phyloP scores from a whole-genome alignment of 495 filamentous ascomycete species.

The Mytilinidion resinicola region DNA sequence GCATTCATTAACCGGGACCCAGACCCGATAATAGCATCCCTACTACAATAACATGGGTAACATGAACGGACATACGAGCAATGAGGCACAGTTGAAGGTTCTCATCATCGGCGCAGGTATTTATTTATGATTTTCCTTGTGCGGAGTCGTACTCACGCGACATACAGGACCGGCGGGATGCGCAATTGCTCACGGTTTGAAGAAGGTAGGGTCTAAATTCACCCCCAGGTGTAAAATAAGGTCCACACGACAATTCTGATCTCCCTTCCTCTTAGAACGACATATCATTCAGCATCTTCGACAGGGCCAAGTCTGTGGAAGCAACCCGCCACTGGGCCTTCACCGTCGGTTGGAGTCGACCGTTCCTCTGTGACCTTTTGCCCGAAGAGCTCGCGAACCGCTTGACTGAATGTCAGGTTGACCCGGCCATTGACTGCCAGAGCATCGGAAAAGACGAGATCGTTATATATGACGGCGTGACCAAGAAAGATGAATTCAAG shows the following conservation, averaged over 20 bases:
- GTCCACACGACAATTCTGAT: background rate
- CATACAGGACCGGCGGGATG: conserved; percentile 14
- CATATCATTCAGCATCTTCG: conserved; percentile 15
- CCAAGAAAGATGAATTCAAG: conserved; percentile 8
- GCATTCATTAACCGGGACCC: no score
- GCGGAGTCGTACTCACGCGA: background rate
- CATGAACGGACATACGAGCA: background rate
- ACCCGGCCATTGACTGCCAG: conserved; percentile 10
- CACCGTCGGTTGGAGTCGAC: conserved; percentile 17
- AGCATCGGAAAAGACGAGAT: conserved; percentile 11
- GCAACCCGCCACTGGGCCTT: conserved; percentile 16
- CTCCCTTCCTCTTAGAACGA: background rate
- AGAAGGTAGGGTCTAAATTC: conserved; percentile 5
- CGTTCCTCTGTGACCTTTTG: conserved; percentile 12
- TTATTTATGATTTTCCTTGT: background rate
- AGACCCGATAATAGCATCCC: no score
- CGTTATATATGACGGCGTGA: conserved; percentile 13
- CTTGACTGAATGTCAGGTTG: conserved; percentile 14
- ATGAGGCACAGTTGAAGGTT: background rate
- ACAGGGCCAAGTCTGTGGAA: conserved; percentile 7
- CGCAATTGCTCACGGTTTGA: conserved; percentile 15
- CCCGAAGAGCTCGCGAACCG: conserved; percentile 8
- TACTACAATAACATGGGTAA: no score
- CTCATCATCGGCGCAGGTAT: conserved; percentile 1
- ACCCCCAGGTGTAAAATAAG: no score